Conservation (phyloP, 2,329 filamentous ascomycete species). For the Penicillium sp. region DNA sequence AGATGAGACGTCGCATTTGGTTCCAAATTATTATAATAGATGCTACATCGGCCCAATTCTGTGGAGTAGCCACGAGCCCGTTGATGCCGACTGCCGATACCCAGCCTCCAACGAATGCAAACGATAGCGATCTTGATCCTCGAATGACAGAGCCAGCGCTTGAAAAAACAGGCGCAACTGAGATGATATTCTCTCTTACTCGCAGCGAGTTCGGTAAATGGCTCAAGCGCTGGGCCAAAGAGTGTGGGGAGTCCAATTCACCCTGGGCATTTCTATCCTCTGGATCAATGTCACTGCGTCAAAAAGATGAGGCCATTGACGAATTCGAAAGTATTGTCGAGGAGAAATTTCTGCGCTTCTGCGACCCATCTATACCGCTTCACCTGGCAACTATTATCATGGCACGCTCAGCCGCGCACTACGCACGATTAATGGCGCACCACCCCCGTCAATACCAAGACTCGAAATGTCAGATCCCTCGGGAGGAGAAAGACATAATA, state of each 20-base stretch:
- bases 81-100: constrained; percentile 20
- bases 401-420: constrained; percentile 47
- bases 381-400: constrained; percentile 53
- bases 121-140: constrained; percentile 46
- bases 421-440: constrained; percentile 51
- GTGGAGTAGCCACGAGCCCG: constrained; percentile 22
- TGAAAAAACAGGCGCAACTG: constrained; percentile 49
- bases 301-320: constrained; percentile 35
- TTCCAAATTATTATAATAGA: constrained; percentile 34
- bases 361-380: constrained; percentile 45
- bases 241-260: constrained; percentile 15
- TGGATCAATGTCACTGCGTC: constrained; percentile 19
- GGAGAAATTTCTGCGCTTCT: constrained; percentile 41
- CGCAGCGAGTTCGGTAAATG: constrained; percentile 40
- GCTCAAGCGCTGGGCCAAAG: constrained; percentile 25
- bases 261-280: constrained; percentile 29
- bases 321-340: constrained; percentile 42
- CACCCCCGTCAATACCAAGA: constrained; percentile 45
- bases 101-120: constrained; percentile 47
- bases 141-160: constrained; percentile 49
- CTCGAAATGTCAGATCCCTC: constrained; percentile 17
- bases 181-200: constrained; percentile 49
- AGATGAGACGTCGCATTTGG: constrained; percentile 41
- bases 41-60: constrained; percentile 25
- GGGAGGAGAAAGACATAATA: constrained; percentile 26